Conservation (phyloP, 2,329 filamentous ascomycete genomes). For the Fusarium coffeatum region DNA sequence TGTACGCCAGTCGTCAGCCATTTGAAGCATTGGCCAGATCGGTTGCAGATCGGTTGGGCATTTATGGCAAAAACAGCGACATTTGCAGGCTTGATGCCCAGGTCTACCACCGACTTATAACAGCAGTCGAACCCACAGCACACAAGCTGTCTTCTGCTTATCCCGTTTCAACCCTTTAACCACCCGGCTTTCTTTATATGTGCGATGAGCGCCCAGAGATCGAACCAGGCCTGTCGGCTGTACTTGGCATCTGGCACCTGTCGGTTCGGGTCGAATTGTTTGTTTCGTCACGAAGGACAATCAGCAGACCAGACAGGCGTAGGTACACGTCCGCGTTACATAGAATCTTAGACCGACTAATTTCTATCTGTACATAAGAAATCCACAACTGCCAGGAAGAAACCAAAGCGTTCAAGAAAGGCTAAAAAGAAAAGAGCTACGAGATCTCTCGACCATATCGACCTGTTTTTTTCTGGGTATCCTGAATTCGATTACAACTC, state of each 20-base stretch:
- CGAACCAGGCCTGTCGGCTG: not conserved
- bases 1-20: fast-evolving
- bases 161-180: not conserved
- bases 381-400: not conserved
- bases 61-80: fast-evolving
- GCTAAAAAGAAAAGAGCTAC: not conserved
- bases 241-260: not conserved
- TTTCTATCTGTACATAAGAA: not conserved
- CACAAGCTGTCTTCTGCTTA: not conserved
- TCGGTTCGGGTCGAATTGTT: not conserved
- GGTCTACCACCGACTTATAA: not conserved
- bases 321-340: not conserved
- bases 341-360: too few relatives aligned
- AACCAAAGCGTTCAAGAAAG: not conserved
- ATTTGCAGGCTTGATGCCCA: not conserved
- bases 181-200: fast-evolving
- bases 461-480: not conserved
- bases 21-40: not conserved
- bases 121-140: not conserved
- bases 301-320: not conserved
- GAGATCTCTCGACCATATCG: not conserved
- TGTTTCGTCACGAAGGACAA: not conserved
- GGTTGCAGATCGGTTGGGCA: not conserved
- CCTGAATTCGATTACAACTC: not conserved
- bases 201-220: fast-evolving